phyloP scores from a whole-genome alignment of 768 basidiomycete species.

The Hygrocybe coccinea region DNA sequence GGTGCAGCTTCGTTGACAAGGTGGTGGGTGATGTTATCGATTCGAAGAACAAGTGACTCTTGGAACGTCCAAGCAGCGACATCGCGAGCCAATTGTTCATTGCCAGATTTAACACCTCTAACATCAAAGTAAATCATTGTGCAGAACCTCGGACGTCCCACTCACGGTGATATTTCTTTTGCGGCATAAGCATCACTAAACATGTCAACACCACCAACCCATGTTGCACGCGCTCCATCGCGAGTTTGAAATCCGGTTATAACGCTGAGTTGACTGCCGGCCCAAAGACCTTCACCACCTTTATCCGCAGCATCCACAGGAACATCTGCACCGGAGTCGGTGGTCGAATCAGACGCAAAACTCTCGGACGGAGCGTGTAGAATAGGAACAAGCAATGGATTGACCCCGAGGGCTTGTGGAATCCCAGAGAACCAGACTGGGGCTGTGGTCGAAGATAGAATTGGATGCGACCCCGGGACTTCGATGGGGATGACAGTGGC shows the following conservation, averaged over 20 bases:
- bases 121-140: slow-evolving; percentile 4
- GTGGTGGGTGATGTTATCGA: slow-evolving; percentile 72
- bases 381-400: slow-evolving; percentile 79
- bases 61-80: slow-evolving; percentile 89
- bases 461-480: slow-evolving; percentile 37
- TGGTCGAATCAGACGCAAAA: slow-evolving; percentile 68
- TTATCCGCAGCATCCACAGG: slow-evolving; percentile 68
- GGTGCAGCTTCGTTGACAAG: slow-evolving; percentile 57
- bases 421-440: slow-evolving; percentile 77
- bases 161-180: slow-evolving; percentile 58
- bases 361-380: slow-evolving; percentile 71
- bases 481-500: slow-evolving; percentile 62
- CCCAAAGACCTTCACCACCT: slow-evolving; percentile 77
- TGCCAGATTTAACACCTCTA: slow-evolving; percentile 65
- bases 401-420: slow-evolving; percentile 59
- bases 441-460: slow-evolving; percentile 45
- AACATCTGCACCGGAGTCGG: slow-evolving; percentile 55
- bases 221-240: slow-evolving; percentile 71
- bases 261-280: slow-evolving; percentile 69
- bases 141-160: slow-evolving; percentile 14
- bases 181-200: slow-evolving; percentile 72
- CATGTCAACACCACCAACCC: slow-evolving; percentile 74
- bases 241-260: slow-evolving; percentile 88
- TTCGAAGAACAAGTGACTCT: slow-evolving; percentile 72
- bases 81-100: slow-evolving; percentile 67